Evolutionary conservation across 495 filamentous ascomycete species (phyloP).

Genomic region (Podospora comata): DNA sequence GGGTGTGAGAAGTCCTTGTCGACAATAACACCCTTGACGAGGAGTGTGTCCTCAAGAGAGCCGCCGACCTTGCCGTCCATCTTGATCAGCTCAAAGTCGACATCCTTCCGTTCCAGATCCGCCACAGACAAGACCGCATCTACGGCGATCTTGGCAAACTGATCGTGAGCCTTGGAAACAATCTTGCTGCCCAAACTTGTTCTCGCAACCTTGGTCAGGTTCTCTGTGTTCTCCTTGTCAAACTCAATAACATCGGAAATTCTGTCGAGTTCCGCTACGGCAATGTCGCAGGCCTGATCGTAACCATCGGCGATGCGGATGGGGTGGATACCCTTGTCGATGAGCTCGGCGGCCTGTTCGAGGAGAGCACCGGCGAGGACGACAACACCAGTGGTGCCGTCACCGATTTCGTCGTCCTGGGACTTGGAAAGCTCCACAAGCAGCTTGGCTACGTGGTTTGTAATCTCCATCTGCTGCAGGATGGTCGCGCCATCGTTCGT

Average conservation of each 20-base stretch:
- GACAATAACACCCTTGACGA: slow-evolving; percentile 96
- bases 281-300: slow-evolving; percentile 95
- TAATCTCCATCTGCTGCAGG: slow-evolving; percentile 96
- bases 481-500: slow-evolving; percentile 99
- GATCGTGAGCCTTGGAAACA: slow-evolving; percentile 97
- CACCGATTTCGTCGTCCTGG: slow-evolving; percentile 98
- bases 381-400: slow-evolving; percentile 97
- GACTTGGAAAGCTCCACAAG: slow-evolving; percentile 98
- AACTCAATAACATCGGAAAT: slow-evolving; percentile 92
- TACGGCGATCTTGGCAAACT: slow-evolving; percentile 95
- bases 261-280: slow-evolving; percentile 82
- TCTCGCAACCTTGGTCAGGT: slow-evolving; percentile 89
- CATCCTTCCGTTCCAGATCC: slow-evolving; percentile 92
- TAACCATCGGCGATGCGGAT: slow-evolving; percentile 98
- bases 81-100: slow-evolving; percentile 99
- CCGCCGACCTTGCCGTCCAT: slow-evolving; percentile 98
- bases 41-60: slow-evolving; percentile 85
- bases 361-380: slow-evolving; percentile 92
- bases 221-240: slow-evolving; percentile 67
- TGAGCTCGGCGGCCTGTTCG: slow-evolving; percentile 96
- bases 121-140: slow-evolving; percentile 96
- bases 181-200: slow-evolving; percentile 99
- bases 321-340: slow-evolving; percentile 99
- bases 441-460: slow-evolving; percentile 96
- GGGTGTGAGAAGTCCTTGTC: slow-evolving; percentile 99